Evolutionary conservation across 306 rosid genomes (phyloP), one percentile per base, ranked within the genome.

Genomic region (Corylus heterophylla): DNA sequence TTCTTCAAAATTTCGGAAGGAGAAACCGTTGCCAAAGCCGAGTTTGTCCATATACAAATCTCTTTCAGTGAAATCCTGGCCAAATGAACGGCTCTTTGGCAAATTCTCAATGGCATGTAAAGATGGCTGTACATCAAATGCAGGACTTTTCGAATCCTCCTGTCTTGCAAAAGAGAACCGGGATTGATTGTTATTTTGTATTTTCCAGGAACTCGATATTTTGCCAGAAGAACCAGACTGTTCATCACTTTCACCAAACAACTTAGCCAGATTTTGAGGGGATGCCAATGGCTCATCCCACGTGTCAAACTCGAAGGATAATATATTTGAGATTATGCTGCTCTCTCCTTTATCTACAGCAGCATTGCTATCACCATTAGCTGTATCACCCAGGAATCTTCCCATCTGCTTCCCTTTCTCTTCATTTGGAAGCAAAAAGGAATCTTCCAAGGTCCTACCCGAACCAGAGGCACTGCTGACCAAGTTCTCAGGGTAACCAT

Each of bases 151-250:
- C 70, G 89, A 78, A 63, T 92, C 97, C 82, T 91, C 97, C 75
- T 89, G 97, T 63, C 97, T 85, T 35, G 98, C 98, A 81, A 94
- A 94, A 75, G 97, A 92, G 69, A 94, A 94, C 71, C 97, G 87
- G 49, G 97, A 92, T 84, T 92, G 98, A 78, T 80, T 90, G 76
- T 89, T 92, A 82, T 77, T 85, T 74, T 84, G 97, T 66, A 67
- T 89, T 85, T 89, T 94, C 92, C 93, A 82, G 58, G 98, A 86
- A 86, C 87, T 82, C 25, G 94, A 80, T 50, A 81, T 81, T 64
- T 86, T 84, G 9, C 80, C 81, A 17, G 86, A 54, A 59, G 86
- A 54, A 66, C 84, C 80, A 78, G 82, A 63, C 76, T 87, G 93
- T 51, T 81, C 83, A 56, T 88, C 90, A 51, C 79, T 73, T 61